Evolutionary conservation across 2,329 filamentous ascomycete genomes (phyloP).

Genomic region (Neopestalotiopsis sp.): DNA sequence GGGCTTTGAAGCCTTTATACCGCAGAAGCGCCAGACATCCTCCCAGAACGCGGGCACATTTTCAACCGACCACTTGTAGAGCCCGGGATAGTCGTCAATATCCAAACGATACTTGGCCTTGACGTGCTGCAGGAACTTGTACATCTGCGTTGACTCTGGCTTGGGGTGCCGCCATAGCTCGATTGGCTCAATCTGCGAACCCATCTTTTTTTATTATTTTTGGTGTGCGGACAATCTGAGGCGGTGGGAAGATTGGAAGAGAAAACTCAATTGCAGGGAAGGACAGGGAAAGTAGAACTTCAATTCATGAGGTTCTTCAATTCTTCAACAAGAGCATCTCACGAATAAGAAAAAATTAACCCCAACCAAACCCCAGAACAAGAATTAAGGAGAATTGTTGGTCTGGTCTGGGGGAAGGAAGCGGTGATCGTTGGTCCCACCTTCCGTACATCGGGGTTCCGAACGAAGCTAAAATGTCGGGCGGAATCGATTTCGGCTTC

Average conservation of each 20-base stretch:
- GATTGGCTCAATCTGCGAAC: slow-evolving; percentile 29
- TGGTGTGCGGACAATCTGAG: neutral
- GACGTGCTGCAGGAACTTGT: slow-evolving; percentile 71
- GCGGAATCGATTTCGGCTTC: slow-evolving; percentile 14
- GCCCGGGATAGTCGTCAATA: slow-evolving; percentile 71
- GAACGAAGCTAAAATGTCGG: slow-evolving; percentile 14
- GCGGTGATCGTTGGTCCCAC: slow-evolving; percentile 2
- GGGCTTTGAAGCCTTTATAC: slow-evolving; percentile 69
- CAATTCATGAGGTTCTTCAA: neutral
- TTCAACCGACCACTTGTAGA: slow-evolving; percentile 85
- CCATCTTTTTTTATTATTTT: slow-evolving; percentile 25
- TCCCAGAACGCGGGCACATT: slow-evolving; percentile 81
- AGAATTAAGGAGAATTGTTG: neutral
- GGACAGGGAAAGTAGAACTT: too few relatives aligned
- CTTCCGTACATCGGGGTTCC: slow-evolving; percentile 14
- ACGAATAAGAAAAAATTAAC: neutral
- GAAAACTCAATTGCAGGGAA: neutral
- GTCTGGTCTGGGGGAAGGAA: neutral
- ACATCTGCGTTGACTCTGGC: slow-evolving; percentile 72
- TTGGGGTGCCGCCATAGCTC: slow-evolving; percentile 75
- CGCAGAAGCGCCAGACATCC: slow-evolving; percentile 82
- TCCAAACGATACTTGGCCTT: slow-evolving; percentile 69
- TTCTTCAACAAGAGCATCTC: neutral
- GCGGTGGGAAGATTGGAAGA: neutral
- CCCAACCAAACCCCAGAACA: neutral